Evolutionary conservation across 2,329 filamentous ascomycete genomes (phyloP), one percentile per base, ranked within the genome.

Genomic region (Ophiostoma ips): DNA sequence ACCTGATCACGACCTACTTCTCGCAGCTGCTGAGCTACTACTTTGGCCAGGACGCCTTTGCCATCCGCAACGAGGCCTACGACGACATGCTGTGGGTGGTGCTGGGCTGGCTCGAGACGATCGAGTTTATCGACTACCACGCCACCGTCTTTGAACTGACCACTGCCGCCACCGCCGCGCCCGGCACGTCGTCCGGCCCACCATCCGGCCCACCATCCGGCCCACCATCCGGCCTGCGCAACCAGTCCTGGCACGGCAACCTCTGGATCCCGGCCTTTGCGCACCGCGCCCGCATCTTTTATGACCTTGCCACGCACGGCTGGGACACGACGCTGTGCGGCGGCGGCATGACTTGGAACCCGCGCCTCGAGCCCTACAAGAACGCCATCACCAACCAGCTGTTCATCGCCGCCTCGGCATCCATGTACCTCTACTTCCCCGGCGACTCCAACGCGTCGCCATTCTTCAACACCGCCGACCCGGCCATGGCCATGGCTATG

Each of bases 21-120:
- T 76, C 79, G 0, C 86, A 95, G 52, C 68, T 82, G 1, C 69
- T 81, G 5, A 76, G 79, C 9, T 94, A 83, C 57, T 95, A 94
- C 62, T 94, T 90, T 62, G 87, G 86, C 18, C 87, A 96, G 62
- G 80, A 95, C 63, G 76, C 81, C 5, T 79, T 88, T 55, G 72
- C 75, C 28, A 74, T 95, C 46, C 75, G 86, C 41, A 77, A 79
- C 51, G 64, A 80, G 69, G 90, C 90, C 0, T 94, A 83, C 62
- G 90, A 95, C 61, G 90, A 96, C 63, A 94, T 95, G 68, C 75
- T 95, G 3, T 96, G 90, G 90, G 87, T 95, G 1, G 87, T 94
- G 2, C 72, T 96, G 35, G 87, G 84, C 55, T 95, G 90, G 89
- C 69, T 95, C 48, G 87, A 95, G 61, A 78, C 77, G 46, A 76